phyloP scores from a whole-genome alignment of 2,329 filamentous ascomycete genomes.

The Cordyceps cateniannulata region DNA sequence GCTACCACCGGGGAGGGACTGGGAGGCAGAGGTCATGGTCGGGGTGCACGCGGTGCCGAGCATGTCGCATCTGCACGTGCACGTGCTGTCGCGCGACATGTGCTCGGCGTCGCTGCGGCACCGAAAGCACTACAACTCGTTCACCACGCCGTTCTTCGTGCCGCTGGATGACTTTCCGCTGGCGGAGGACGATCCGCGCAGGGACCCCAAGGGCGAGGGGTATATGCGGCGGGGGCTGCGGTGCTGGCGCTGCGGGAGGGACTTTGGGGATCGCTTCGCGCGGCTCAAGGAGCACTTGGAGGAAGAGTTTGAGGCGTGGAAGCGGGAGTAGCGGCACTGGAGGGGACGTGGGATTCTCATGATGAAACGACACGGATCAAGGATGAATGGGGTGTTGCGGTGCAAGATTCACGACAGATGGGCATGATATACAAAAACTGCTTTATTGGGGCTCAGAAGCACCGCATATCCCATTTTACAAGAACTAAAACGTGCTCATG shows the following conservation, averaged over 20 bases:
- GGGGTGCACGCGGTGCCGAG: slow-evolving; percentile 84
- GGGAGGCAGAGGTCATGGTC: slow-evolving; percentile 64
- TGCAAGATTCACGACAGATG: background rate
- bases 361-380: too few species aligned
- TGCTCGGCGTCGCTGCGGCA: slow-evolving; percentile 66
- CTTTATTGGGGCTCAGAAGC: background rate
- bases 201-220: slow-evolving; percentile 46
- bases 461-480: background rate
- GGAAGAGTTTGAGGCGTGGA: slow-evolving; percentile 72
- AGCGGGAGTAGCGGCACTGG: slow-evolving; percentile 42
- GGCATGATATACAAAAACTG: background rate
- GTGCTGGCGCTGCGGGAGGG: slow-evolving; percentile 78
- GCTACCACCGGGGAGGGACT: slow-evolving; percentile 70
- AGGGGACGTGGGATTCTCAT: too few species aligned
- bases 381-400: too few species aligned
- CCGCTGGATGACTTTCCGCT: slow-evolving; percentile 75
- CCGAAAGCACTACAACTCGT: slow-evolving; percentile 87
- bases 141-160: slow-evolving; percentile 79
- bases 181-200: slow-evolving; percentile 54
- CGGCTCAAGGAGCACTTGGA: slow-evolving; percentile 69
- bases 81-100: slow-evolving; percentile 78
- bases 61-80: slow-evolving; percentile 89
- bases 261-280: slow-evolving; percentile 69
- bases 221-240: slow-evolving; percentile 61
- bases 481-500: background rate